phyloP scores from a whole-genome alignment of 331 rosid genomes.

The Saraca asoca region DNA sequence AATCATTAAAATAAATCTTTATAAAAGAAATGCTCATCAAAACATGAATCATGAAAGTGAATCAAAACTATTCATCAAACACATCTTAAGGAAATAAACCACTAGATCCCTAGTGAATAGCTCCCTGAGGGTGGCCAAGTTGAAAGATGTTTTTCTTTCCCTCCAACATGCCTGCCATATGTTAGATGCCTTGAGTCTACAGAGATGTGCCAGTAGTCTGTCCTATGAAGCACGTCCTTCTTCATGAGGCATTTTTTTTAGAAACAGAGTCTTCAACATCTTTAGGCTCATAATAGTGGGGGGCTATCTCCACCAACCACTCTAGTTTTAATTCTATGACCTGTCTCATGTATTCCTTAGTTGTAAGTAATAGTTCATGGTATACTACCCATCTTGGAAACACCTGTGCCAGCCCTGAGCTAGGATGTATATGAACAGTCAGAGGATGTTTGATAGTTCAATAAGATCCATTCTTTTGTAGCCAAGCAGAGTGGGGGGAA shows the following conservation, averaged over 20 bases:
- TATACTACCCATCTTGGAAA: conserved; percentile 93
- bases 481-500: conserved; percentile 77
- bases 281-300: conserved; percentile 87
- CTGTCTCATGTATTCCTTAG: conserved; percentile 95
- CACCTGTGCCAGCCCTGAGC: conserved; percentile 87
- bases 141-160: background rate
- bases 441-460: conserved; percentile 75
- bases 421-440: conserved; percentile 94
- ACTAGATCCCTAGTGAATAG: no score
- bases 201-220: conserved; percentile 5
- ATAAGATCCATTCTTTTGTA: conserved; percentile 88
- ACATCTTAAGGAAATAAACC: no score
- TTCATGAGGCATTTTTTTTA: conserved; percentile 78
- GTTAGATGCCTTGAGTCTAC: background rate
- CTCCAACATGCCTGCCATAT: conserved; percentile 9
- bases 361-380: conserved; percentile 87
- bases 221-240: conserved; percentile 49
- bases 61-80: no score
- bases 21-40: no score
- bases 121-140: no score
- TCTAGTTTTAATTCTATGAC: conserved; percentile 84
- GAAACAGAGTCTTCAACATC: conserved; percentile 75
- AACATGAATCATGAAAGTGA: no score
- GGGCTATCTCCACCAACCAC: conserved; percentile 95
- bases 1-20: no score